Percentiles rank a stretch among this genome's conserved stretches.
Evolutionary conservation across 306 rosid genomes (phyloP).

Genomic region (Sesbania bispinosa): DNA sequence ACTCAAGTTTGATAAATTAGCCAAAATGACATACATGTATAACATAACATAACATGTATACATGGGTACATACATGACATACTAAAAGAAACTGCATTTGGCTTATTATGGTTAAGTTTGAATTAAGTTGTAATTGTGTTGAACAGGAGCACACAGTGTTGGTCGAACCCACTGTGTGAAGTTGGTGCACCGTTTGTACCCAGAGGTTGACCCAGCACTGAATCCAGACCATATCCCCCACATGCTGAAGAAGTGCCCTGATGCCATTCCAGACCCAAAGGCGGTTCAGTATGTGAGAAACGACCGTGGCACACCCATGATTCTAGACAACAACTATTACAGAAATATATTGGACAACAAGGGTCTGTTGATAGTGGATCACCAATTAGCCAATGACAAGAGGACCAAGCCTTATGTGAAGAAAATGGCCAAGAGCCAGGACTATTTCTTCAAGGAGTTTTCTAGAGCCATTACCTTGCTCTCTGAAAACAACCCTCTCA

Average conservation of each 20-base stretch:
- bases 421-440: constrained; percentile 96
- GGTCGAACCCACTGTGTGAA: constrained; percentile 96
- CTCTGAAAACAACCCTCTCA: constrained; percentile 95
- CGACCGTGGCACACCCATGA: constrained; percentile 96
- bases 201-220: constrained; percentile 75
- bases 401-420: constrained; percentile 91
- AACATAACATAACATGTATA: too few species aligned
- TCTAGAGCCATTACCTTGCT: constrained; percentile 72
- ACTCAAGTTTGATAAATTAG: too few species aligned
- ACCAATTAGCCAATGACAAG: constrained; percentile 78
- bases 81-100: neutral
- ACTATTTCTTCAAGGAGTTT: constrained; percentile 83
- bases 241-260: constrained; percentile 97
- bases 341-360: constrained; percentile 93
- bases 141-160: constrained; percentile 93
- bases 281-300: constrained; percentile 96
- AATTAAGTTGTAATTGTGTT: neutral
- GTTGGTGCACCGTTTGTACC: constrained; percentile 94
- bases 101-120: too few species aligned
- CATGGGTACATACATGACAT: too few species aligned
- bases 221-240: constrained; percentile 81
- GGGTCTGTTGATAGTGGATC: constrained; percentile 79
- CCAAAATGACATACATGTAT: too few species aligned
- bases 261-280: constrained; percentile 84
- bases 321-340: constrained; percentile 91